Base-by-base conservation (phyloP, 805 yeast genomes). In the Sugiyamaella qingdaonensis region DNA sequence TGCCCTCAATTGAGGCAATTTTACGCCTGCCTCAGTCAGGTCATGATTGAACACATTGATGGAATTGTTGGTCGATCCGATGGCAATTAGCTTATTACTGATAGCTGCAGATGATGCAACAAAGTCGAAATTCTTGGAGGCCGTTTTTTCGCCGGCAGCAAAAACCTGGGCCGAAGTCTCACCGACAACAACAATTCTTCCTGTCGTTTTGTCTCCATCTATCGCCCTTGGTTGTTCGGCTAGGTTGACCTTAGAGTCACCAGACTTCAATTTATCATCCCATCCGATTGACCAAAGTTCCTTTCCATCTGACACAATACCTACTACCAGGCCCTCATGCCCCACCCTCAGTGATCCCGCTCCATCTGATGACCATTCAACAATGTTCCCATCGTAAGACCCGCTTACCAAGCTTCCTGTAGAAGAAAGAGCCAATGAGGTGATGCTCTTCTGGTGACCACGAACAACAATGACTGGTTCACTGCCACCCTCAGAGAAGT, bases 371-470 rank as follows among this genome's bases (percentile, higher is more conserved):
- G 68, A 70, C 95, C 97, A 88, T 53, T 74, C 66, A 43, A 79
- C 68, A 9, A 91, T 68, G 36, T 79, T 73, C 31, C 98, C 98
- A 67, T 92, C 97, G 52, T 85, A 82, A 32, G 92, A 84, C 14
- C 96, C 97, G 2, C 91, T 78, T 54, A 73, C 69, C 8, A 82
- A 50, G 7, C 53, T 19, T 9, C 52, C 57, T 1, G 52, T 59
- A 4, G 64, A 68, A 10, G 66, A 64, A 4, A 67, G 60, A 1
- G 70, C 60, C 34, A 84, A 64, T 0, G 90, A 78, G 0, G 96
- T 88, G 52, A 92, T 79, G 11, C 90, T 77, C 61, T 82, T 82
- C 67, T 91, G 96, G 64, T 92, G 97, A 19, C 97, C 97, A 52
- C 72, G 68, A 13, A 88, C 70, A 1, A 77, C 69, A 27, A 63